Percentiles rank a stretch among this genome's conserved stretches.
Evolutionary conservation across 2,329 filamentous ascomycete genomes (phyloP).

Genomic region (Ophiocordyceps camponoti-leonardi): DNA sequence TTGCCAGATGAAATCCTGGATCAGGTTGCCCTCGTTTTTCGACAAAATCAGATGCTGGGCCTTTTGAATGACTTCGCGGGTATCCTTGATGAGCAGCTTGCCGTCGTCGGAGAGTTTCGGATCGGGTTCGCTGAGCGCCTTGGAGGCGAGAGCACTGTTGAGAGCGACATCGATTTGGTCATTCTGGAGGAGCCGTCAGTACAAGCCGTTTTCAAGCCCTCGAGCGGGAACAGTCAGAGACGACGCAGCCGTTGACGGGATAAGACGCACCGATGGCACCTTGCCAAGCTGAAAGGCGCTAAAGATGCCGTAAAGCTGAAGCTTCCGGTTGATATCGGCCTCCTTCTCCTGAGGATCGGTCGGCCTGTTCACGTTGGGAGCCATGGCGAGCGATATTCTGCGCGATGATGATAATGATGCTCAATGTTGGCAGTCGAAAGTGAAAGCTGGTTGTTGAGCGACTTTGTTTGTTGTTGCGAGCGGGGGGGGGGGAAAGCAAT

Average conservation of each 20-base stretch:
- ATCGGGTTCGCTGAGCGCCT: conserved; percentile 51
- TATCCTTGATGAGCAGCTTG: conserved; percentile 57
- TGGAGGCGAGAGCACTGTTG: conserved; percentile 68
- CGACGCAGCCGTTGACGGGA: too few relatives aligned
- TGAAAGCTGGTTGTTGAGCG: neutral
- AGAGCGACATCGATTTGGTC: conserved; percentile 90
- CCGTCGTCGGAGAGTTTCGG: conserved; percentile 70
- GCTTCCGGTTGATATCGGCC: conserved; percentile 77
- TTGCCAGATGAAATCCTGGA: conserved; percentile 97
- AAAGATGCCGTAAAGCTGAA: conserved; percentile 86
- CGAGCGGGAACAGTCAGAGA: too few relatives aligned
- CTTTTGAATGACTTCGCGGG: conserved; percentile 64
- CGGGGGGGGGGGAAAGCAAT: neutral
- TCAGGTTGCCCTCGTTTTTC: conserved; percentile 87
- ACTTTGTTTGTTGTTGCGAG: neutral
- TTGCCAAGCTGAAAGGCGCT: conserved; percentile 77
- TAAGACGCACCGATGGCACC: conserved; percentile 57
- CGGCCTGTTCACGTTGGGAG: conserved; percentile 50
- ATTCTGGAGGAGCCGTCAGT: conserved; percentile 36
- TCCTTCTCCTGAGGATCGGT: conserved; percentile 62
- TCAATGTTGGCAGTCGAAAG: too few relatives aligned
- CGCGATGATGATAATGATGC: conserved; percentile 2
- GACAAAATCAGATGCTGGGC: conserved; percentile 72
- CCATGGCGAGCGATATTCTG: conserved; percentile 12
- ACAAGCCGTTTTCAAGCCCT: too few relatives aligned